A percentile compares a stretch with the other conserved stretches of the same genome.
Conservation (phyloP, 2,329 filamentous ascomycete genomes). For the Ceratocystis destructans region DNA sequence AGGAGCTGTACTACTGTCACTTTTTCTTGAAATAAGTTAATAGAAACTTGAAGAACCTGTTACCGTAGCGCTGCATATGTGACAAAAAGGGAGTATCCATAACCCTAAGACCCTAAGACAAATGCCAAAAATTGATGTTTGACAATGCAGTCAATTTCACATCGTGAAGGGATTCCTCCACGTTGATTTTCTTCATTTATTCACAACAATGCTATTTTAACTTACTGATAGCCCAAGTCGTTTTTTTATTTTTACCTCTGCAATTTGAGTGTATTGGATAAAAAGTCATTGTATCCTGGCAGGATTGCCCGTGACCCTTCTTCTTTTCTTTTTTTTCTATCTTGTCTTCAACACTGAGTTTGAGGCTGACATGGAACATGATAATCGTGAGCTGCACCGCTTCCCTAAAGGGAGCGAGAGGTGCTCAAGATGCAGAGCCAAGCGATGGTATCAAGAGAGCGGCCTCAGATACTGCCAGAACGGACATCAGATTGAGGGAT, state of each 20-base stretch:
- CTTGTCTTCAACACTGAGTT: neutral
- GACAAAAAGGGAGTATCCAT: too few species aligned
- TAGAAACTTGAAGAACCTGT: too few species aligned
- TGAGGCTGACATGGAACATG: conserved; percentile 29
- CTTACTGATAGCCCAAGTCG: neutral
- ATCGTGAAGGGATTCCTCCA: too few species aligned
- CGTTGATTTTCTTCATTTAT: too few species aligned
- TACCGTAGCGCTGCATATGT: too few species aligned
- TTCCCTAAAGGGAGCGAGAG: conserved; percentile 39
- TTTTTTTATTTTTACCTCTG: neutral
- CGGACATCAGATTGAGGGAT: conserved; percentile 65
- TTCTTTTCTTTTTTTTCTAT: neutral
- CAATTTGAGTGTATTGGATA: too few species aligned
- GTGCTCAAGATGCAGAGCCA: conserved; percentile 55
- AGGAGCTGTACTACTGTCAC: too few species aligned
- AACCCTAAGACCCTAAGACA: conserved; percentile 1
- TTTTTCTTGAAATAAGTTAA: too few species aligned
- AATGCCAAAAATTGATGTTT: neutral
- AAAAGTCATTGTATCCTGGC: too few species aligned
- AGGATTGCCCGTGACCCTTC: too few species aligned
- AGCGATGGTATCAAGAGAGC: conserved; percentile 58
- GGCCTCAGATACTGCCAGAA: conserved; percentile 67
- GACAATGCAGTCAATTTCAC: too few species aligned
- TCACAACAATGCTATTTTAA: neutral
- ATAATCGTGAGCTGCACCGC: conserved; percentile 32